Evolutionary conservation across 129 eudicot species (phyloP).

Genomic region (Heracleum sosnowskyi): DNA sequence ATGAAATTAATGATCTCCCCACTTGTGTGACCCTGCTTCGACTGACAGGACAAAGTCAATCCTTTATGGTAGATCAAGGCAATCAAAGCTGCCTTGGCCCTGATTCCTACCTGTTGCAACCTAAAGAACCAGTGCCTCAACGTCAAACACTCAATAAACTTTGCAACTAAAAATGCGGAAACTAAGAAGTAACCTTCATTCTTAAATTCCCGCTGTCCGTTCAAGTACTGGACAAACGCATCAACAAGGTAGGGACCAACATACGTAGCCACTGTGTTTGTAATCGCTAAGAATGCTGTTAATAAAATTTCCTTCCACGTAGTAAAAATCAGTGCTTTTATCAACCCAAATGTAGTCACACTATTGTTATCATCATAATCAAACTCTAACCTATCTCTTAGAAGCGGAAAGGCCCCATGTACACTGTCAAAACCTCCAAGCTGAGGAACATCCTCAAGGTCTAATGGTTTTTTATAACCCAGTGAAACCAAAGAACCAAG

Average conservation of each 20-base stretch:
- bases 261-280: constrained; percentile 47
- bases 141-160: constrained; percentile 62
- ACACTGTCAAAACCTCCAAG: constrained; percentile 42
- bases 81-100: constrained; percentile 54
- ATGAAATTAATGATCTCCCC: constrained; percentile 83
- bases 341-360: constrained; percentile 43
- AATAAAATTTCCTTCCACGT: constrained; percentile 49
- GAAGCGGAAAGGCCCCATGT: constrained; percentile 28
- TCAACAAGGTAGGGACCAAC: constrained; percentile 82
- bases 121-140: constrained; percentile 60
- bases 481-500: constrained; percentile 46
- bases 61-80: constrained; percentile 67
- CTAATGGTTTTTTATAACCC: constrained; percentile 56
- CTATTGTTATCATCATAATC: constrained; percentile 14
- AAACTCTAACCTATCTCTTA: constrained; percentile 34
- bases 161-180: constrained; percentile 46
- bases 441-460: constrained; percentile 80
- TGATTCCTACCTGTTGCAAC: constrained; percentile 48
- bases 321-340: constrained; percentile 45
- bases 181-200: constrained; percentile 46
- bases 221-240: constrained; percentile 58
- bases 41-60: constrained; percentile 50
- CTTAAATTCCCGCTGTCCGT: constrained; percentile 30
- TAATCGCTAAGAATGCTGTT: constrained; percentile 40
- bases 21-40: constrained; percentile 56